Evolutionary conservation across 2,329 filamentous ascomycete genomes (phyloP).

Genomic region (Fusarium abutilonis): DNA sequence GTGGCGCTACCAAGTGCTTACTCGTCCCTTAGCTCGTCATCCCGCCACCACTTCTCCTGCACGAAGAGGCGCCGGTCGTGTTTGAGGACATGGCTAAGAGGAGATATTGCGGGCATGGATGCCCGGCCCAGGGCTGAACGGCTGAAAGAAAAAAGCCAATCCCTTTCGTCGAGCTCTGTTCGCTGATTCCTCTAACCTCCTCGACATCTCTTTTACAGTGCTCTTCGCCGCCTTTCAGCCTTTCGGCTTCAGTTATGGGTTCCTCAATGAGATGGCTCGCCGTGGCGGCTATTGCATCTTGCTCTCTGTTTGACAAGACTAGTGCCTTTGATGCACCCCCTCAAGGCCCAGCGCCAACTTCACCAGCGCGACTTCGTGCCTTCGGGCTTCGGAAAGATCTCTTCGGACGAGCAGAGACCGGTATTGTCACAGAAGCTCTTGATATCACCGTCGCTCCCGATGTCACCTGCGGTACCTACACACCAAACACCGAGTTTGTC

Average conservation of each 20-base stretch:
- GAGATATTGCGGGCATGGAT: background rate
- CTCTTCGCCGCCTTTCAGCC: background rate
- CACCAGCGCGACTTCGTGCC: conserved; percentile 6
- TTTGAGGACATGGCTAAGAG: conserved; percentile 11
- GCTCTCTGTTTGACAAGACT: conserved; percentile 11
- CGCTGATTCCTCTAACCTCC: background rate
- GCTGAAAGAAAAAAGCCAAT: conserved; percentile 1
- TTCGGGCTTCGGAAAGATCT: conserved; percentile 1
- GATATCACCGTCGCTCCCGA: conserved; percentile 16
- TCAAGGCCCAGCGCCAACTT: conserved; percentile 26
- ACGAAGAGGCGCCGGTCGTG: conserved; percentile 13
- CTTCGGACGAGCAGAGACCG: conserved; percentile 10
- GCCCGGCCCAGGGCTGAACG: conserved; percentile 12
- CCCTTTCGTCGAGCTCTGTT: background rate
- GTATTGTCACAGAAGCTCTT: conserved; percentile 14
- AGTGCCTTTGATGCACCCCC: conserved; percentile 18
- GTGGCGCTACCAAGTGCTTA: conserved; percentile 12
- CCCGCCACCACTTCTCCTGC: conserved; percentile 6
- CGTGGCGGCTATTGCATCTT: conserved; percentile 18
- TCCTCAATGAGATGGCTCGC: conserved; percentile 26
- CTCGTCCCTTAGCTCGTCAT: conserved; percentile 8
- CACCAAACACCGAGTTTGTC: conserved; percentile 8
- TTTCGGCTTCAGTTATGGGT: conserved; percentile 3
- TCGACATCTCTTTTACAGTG: background rate
- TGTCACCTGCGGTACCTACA: conserved; percentile 19